A percentile compares a stretch with the other conserved stretches of the same genome.
These are phyloP conservation scores for Dioscorea cayenensis DNA, from an alignment of 116 monocot species.

Conservation along the genomic window DNA sequence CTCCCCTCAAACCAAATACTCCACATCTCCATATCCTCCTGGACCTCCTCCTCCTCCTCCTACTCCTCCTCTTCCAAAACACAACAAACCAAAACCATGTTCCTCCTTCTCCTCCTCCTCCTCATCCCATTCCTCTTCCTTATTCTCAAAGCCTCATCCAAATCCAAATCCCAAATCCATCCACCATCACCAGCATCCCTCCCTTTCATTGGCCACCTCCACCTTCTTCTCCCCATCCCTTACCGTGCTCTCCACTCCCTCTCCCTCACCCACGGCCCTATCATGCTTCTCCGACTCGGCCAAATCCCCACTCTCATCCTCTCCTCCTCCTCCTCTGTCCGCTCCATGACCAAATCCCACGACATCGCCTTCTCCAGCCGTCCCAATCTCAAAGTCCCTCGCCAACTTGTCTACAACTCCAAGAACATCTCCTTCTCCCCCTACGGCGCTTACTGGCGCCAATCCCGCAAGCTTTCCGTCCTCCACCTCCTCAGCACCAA, in stretches of 20 bases:
- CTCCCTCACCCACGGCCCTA: constrained; percentile 1
- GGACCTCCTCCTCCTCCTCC: too few species aligned
- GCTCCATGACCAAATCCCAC: constrained; percentile 1
- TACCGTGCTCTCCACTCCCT: neutral
- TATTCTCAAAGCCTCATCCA: too few species aligned
- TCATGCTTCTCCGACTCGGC: constrained; percentile 6
- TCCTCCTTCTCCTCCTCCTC: too few species aligned
- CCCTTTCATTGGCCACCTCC: constrained; percentile 5
- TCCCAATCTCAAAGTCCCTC: neutral
- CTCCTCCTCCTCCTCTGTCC: neutral
- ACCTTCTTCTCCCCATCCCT: neutral
- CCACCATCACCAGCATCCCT: neutral
- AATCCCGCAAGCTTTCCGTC: constrained; percentile 10
- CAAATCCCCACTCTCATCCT: neutral
- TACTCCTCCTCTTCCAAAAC: too few species aligned
- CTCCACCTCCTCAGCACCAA: constrained; percentile 6
- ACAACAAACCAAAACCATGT: too few species aligned
- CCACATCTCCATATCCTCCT: too few species aligned
- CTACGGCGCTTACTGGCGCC: constrained; percentile 9
- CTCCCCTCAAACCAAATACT: too few species aligned
- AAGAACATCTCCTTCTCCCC: constrained; percentile 4
- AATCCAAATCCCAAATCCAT: too few species aligned
- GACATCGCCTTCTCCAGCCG: neutral
- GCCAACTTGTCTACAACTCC: neutral
- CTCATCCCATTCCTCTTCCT: too few species aligned